phyloP scores from a whole-genome alignment of 164 flowering plant genomes.

The Platanus orientalis region DNA sequence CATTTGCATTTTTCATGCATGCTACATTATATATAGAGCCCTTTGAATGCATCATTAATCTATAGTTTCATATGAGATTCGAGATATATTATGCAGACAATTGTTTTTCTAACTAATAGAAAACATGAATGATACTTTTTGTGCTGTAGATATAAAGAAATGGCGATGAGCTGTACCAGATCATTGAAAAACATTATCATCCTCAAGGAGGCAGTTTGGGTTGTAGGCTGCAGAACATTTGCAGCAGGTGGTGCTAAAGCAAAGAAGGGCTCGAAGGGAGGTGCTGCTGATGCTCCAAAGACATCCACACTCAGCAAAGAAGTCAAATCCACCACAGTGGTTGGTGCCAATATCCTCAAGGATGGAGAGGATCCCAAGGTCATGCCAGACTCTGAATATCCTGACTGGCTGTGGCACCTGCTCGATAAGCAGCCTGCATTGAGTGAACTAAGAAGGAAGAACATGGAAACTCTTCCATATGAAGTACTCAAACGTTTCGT shows the following conservation, averaged over 20 bases:
- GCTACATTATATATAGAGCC: no score
- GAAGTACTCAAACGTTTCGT: constrained; percentile 81
- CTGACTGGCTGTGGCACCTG: constrained; percentile 83
- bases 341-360: constrained; percentile 83
- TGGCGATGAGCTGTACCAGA: constrained; percentile 38
- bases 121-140: no score
- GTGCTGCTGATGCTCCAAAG: constrained; percentile 57
- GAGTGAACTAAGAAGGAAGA: constrained; percentile 75
- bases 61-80: no score
- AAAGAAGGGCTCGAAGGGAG: constrained; percentile 74
- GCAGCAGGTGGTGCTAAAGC: constrained; percentile 44
- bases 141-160: constrained; percentile 16
- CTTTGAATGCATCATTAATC: no score
- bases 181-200: constrained; percentile 33
- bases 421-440: constrained; percentile 66
- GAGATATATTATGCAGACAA: no score
- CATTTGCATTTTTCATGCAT: no score
- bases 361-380: constrained; percentile 80
- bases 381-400: constrained; percentile 77
- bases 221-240: constrained; percentile 39
- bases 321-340: constrained; percentile 67
- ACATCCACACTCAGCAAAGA: constrained; percentile 64
- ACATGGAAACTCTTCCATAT: constrained; percentile 56
- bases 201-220: constrained; percentile 29
- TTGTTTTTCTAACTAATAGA: no score